These are phyloP conservation scores for Saccharomycopsis phalli DNA, from an alignment of 1,139 yeast genomes.

Conservation along the genomic window DNA sequence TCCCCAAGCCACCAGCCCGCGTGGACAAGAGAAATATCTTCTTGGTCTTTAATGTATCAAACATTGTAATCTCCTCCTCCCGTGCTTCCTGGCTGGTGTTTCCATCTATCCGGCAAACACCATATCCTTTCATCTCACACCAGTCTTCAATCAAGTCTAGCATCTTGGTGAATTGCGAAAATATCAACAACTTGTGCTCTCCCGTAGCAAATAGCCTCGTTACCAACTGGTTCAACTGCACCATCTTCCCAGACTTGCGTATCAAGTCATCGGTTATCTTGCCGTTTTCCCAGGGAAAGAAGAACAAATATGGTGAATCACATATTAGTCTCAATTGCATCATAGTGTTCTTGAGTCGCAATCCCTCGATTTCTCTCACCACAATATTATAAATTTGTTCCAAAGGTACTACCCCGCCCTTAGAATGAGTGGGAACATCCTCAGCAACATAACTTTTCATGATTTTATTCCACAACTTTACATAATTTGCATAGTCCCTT, in stretches of 20 bases:
- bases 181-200: conserved; percentile 65
- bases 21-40: conserved; percentile 71
- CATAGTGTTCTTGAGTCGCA: conserved; percentile 52
- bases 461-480: too few species aligned
- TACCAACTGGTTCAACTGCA: conserved; percentile 56
- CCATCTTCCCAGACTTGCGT: conserved; percentile 61
- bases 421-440: too few species aligned
- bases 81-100: conserved; percentile 56
- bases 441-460: too few species aligned
- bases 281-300: conserved; percentile 59
- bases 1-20: conserved; percentile 91
- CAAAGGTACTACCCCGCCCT: too few species aligned
- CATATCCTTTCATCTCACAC: conserved; percentile 39
- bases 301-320: conserved; percentile 76
- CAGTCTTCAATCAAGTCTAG: conserved; percentile 72
- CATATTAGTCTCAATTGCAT: conserved; percentile 83
- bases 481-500: too few species aligned
- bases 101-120: conserved; percentile 69
- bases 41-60: conserved; percentile 31
- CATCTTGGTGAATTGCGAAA: conserved; percentile 76
- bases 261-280: conserved; percentile 33
- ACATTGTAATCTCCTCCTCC: conserved; percentile 50
- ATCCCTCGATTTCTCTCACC: conserved; percentile 30
- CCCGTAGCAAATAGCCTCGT: conserved; percentile 34
- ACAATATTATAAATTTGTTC: conserved; percentile 21